Percentiles rank a stretch among this genome's conserved stretches.
Conservation (phyloP, 192 early-diverging fungal genomes). For the Rhizophagus clarus region DNA sequence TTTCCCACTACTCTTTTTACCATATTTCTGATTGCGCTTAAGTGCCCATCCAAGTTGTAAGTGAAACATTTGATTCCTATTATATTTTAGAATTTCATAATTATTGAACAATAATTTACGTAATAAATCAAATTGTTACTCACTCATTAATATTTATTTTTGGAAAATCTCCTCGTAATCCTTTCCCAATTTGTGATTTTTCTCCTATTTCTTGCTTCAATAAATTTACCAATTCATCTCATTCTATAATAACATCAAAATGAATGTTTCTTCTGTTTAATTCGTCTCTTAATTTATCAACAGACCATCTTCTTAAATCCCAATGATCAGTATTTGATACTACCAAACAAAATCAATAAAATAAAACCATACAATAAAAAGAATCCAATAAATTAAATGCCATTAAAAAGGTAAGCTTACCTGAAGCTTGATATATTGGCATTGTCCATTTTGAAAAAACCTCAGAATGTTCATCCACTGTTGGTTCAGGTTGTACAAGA, state of each 20-base stretch:
- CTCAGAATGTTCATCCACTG: not conserved
- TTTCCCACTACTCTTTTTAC: not conserved
- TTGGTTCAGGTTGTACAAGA: not conserved
- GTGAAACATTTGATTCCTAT: not conserved
- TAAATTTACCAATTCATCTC: no score
- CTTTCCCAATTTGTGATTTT: not conserved
- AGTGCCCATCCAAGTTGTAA: not conserved
- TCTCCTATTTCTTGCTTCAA: not conserved
- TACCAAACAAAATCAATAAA: not conserved
- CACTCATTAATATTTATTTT: not conserved
- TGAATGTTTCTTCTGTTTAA: no score
- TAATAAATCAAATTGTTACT: no score
- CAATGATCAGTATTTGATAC: not conserved
- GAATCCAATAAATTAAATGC: not conserved
- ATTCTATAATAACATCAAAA: no score
- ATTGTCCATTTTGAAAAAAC: not conserved
- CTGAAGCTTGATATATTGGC: not conserved
- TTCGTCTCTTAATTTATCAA: no score
- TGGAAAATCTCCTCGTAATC: not conserved
- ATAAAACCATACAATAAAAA: not conserved
- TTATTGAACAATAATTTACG: no score
- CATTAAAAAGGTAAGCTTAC: not conserved
- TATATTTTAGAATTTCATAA: not conserved
- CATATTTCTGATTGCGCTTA: not conserved
- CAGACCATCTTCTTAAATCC: not conserved